Percentiles rank a stretch among this genome's conserved stretches.
phyloP scores from a whole-genome alignment of 495 filamentous ascomycete genomes.

The Letharia columbiana region DNA sequence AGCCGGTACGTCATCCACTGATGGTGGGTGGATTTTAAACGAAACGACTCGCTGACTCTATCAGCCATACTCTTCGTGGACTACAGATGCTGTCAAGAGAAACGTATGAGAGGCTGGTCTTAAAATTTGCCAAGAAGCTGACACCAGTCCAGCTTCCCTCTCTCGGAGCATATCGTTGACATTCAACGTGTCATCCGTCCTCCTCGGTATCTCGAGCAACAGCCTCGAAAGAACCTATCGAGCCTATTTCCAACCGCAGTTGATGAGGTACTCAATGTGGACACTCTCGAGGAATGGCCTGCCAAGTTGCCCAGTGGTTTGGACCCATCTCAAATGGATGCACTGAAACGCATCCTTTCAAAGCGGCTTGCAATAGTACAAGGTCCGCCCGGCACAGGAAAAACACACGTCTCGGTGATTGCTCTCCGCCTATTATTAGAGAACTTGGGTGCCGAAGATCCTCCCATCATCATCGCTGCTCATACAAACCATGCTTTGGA shows the following conservation, averaged over 20 bases:
- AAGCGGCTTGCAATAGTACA: conserved; percentile 72
- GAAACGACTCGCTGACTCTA: no score
- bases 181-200: conserved; percentile 38
- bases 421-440: conserved; percentile 60
- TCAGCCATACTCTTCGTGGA: conserved; percentile 54
- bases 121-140: conserved; percentile 21
- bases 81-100: conserved; percentile 62
- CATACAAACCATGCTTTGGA: conserved; percentile 94
- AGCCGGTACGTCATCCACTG: conserved; percentile 30
- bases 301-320: conserved; percentile 39
- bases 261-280: conserved; percentile 29
- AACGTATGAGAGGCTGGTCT: conserved; percentile 35
- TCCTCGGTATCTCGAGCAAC: conserved; percentile 42
- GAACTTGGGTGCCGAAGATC: conserved; percentile 50
- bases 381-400: conserved; percentile 88
- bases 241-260: conserved; percentile 24
- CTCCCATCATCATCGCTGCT: conserved; percentile 69
- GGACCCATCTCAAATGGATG: conserved; percentile 61
- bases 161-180: conserved; percentile 52
- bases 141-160: conserved; percentile 45
- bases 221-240: conserved; percentile 42
- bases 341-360: conserved; percentile 61
- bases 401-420: conserved; percentile 67
- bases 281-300: conserved; percentile 48
- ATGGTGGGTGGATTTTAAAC: no score